Conservation (phyloP, 139 green algal genomes). For the Picochlorum sp. region DNA sequence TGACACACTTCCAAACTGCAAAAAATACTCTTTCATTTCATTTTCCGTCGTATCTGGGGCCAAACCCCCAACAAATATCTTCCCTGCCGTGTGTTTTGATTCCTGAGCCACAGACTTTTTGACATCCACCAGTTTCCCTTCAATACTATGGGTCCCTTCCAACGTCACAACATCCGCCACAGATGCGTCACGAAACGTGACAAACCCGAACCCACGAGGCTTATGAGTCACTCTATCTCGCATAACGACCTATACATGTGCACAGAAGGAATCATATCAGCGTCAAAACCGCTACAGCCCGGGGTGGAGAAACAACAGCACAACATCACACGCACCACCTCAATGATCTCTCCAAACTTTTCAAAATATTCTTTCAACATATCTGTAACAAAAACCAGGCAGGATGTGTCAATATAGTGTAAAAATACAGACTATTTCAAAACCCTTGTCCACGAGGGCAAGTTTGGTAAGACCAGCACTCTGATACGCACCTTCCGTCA, state of each 20-base stretch:
- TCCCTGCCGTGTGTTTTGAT: slow-evolving; percentile 51
- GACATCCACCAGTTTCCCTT: slow-evolving; percentile 50
- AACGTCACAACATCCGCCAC: slow-evolving; percentile 45
- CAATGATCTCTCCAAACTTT: slow-evolving; percentile 54
- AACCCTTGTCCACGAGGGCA: no score
- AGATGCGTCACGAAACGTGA: slow-evolving; percentile 54
- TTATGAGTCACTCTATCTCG: slow-evolving; percentile 49
- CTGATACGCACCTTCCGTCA: slow-evolving; percentile 45
- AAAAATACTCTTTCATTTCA: slow-evolving; percentile 49
- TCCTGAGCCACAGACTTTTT: slow-evolving; percentile 70
- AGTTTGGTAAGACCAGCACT: not conserved
- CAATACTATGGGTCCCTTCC: slow-evolving; percentile 48
- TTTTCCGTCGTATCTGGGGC: slow-evolving; percentile 70
- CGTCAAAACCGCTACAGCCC: not conserved
- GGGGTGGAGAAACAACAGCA: not conserved
- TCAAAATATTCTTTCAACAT: slow-evolving; percentile 57
- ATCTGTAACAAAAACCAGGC: slow-evolving; percentile 32
- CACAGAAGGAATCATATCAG: not conserved
- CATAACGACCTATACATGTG: slow-evolving; percentile 65
- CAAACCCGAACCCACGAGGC: slow-evolving; percentile 75
- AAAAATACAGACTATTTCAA: no score
- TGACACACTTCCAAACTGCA: slow-evolving; percentile 37
- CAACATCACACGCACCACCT: slow-evolving; percentile 42
- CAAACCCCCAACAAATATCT: slow-evolving; percentile 82
- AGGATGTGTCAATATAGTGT: not conserved